Percentiles rank a stretch among this genome's conserved stretches.
phyloP scores from a whole-genome alignment of 192 early-diverging fungal genomes.

The Mortierella claussenii region DNA sequence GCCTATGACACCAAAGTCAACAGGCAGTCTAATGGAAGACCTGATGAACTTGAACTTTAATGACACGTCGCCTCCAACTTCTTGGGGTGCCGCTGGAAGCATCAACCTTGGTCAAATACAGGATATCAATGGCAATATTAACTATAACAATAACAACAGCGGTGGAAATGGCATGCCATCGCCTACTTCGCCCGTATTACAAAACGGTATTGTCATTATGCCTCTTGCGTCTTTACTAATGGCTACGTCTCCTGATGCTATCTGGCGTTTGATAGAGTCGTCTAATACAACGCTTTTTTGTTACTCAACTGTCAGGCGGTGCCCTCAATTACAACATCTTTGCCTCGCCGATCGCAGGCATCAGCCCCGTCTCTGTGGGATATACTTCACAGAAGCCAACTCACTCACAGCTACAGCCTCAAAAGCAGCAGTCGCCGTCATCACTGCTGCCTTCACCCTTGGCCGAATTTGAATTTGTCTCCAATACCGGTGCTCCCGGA shows the following conservation, averaged over 20 bases:
- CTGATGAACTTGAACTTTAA: slow-evolving; percentile 49
- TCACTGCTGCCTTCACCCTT: slow-evolving; percentile 15
- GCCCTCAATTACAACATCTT: not conserved
- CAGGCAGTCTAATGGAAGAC: slow-evolving; percentile 53
- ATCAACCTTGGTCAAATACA: slow-evolving; percentile 41
- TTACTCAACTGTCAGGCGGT: not conserved
- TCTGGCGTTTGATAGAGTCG: not conserved
- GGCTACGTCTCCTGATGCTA: no score
- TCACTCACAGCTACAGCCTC: no score
- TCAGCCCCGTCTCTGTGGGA: not conserved
- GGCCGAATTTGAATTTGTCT: slow-evolving; percentile 32
- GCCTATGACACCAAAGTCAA: slow-evolving; percentile 14
- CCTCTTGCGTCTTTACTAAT: not conserved
- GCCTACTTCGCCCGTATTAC: not conserved
- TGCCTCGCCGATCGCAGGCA: not conserved
- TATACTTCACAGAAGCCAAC: no score
- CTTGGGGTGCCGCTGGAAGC: slow-evolving; percentile 41
- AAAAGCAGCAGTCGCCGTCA: no score
- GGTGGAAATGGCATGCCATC: not conserved
- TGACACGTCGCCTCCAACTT: slow-evolving; percentile 30
- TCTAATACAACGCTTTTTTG: not conserved
- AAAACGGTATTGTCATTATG: slow-evolving; percentile 1
- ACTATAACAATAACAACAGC: slow-evolving; percentile 4
- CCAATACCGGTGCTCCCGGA: slow-evolving; percentile 19
- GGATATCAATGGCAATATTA: no score